A percentile compares a stretch with the other conserved stretches of the same genome.
Conservation (phyloP, 148 eudicot species). For the Nepenthes gracilis region DNA sequence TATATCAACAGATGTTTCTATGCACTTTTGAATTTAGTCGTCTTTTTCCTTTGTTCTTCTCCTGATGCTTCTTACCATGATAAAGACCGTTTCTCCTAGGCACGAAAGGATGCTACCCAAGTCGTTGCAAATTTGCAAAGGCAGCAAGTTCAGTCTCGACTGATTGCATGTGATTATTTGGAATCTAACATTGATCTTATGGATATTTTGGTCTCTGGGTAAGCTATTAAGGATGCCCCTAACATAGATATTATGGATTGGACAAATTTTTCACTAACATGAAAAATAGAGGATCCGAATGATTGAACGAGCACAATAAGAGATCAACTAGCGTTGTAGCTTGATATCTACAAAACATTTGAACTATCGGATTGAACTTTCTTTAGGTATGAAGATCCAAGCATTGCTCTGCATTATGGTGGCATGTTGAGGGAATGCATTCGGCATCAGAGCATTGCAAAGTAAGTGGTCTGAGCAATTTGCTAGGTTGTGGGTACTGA, state of each 20-base stretch:
- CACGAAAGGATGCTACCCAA: conserved; percentile 41
- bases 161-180: conserved; percentile 46
- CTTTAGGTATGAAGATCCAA: conserved; percentile 24
- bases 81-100: conserved; percentile 28
- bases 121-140: conserved; percentile 40
- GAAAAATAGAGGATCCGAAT: no score
- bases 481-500: no score
- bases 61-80: conserved; percentile 20
- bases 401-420: conserved; percentile 35
- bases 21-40: background rate
- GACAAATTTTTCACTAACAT: no score
- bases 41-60: conserved; percentile 4
- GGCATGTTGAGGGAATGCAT: conserved; percentile 39
- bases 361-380: background rate
- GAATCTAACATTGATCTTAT: conserved; percentile 38
- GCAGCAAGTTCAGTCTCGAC: conserved; percentile 36
- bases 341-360: background rate
- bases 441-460: conserved; percentile 45
- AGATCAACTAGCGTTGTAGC: no score
- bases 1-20: background rate
- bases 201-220: conserved; percentile 37
- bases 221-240: background rate
- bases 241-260: no score
- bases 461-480: conserved; percentile 10
- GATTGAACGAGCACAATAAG: no score